These are phyloP conservation scores for Annona cherimola DNA, from an alignment of 164 flowering plant species.

Conservation along the genomic window DNA sequence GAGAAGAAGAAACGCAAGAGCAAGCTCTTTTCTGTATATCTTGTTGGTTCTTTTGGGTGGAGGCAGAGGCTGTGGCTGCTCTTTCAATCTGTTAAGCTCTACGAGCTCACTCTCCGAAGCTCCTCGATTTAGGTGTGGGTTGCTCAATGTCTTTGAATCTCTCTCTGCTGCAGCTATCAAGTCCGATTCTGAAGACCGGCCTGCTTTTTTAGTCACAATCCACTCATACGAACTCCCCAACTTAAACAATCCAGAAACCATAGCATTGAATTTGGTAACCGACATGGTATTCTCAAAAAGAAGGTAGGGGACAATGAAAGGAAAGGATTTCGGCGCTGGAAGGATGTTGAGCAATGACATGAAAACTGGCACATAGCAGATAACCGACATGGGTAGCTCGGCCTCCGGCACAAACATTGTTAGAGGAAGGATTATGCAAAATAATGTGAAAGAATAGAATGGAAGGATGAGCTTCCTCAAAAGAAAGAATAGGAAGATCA, in stretches of 20 bases:
- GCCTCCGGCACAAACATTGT: conserved; percentile 89
- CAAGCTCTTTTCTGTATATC: conserved; percentile 69
- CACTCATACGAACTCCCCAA: conserved; percentile 86
- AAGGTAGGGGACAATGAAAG: conserved; percentile 84
- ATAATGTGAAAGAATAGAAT: conserved; percentile 79
- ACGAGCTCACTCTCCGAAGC: conserved; percentile 59
- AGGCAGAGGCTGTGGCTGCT: conserved; percentile 34
- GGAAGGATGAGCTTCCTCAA: conserved; percentile 79
- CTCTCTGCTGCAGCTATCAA: conserved; percentile 51
- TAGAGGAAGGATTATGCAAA: conserved; percentile 74
- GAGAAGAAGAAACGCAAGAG: conserved; percentile 68
- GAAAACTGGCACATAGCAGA: conserved; percentile 65
- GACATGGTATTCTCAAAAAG: conserved; percentile 93
- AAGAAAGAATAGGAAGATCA: conserved; percentile 66
- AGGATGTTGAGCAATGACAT: conserved; percentile 82
- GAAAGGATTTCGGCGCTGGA: conserved; percentile 76
- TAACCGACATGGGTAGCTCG: conserved; percentile 70
- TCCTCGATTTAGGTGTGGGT: conserved; percentile 40
- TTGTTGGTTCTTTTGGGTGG: conserved; percentile 46
- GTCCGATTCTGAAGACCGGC: conserved; percentile 74
- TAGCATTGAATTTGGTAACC: conserved; percentile 87
- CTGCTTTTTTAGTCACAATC: conserved; percentile 81
- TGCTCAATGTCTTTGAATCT: conserved; percentile 42
- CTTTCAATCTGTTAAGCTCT: conserved; percentile 42
- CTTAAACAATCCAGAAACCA: conserved; percentile 81